Percentiles rank a stretch among this genome's conserved stretches.
Evolutionary conservation across 2,329 filamentous ascomycete species (phyloP).

Genomic region (Rhinocladiella similis): DNA sequence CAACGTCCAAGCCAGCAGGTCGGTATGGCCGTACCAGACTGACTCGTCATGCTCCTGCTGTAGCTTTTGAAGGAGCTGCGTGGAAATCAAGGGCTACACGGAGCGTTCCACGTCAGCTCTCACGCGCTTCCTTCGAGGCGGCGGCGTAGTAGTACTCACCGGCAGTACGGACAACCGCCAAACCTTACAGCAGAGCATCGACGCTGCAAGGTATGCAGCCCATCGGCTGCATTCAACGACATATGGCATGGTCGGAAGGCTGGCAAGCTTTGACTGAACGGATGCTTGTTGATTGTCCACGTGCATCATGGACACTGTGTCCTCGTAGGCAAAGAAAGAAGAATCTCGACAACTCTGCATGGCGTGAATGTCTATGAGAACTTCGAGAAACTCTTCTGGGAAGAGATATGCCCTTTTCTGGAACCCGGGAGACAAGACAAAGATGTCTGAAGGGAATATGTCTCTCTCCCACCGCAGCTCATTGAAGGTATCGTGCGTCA

Average conservation of each 20-base stretch:
- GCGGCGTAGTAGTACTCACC: conserved; percentile 31
- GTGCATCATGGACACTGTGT: conserved; percentile 32
- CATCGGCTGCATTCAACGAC: conserved; percentile 39
- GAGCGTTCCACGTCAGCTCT: neutral
- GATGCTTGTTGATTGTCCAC: conserved; percentile 46
- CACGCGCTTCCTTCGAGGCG: no score
- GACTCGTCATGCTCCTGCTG: conserved; percentile 33
- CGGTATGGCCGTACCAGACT: conserved; percentile 36
- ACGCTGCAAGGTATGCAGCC: conserved; percentile 44
- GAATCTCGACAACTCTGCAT: conserved; percentile 42
- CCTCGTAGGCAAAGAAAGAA: conserved; percentile 14
- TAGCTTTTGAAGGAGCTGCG: conserved; percentile 36
- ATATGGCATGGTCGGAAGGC: conserved; percentile 27
- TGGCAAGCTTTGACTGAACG: conserved; percentile 42
- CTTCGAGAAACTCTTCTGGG: conserved; percentile 34
- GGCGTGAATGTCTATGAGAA: conserved; percentile 42
- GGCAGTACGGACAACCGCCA: conserved; percentile 43
- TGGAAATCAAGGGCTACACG: conserved; percentile 19
- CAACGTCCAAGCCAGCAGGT: conserved; percentile 41
- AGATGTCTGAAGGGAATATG: conserved; percentile 32
- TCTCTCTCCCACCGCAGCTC: conserved; percentile 45
- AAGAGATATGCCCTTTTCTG: conserved; percentile 30
- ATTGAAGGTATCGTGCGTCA: conserved; percentile 43
- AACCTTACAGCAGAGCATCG: conserved; percentile 42
- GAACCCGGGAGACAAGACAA: conserved; percentile 39